Evolutionary conservation across 139 green algal genomes (phyloP).

Genomic region (Chlamydomonas sphaeroides): DNA sequence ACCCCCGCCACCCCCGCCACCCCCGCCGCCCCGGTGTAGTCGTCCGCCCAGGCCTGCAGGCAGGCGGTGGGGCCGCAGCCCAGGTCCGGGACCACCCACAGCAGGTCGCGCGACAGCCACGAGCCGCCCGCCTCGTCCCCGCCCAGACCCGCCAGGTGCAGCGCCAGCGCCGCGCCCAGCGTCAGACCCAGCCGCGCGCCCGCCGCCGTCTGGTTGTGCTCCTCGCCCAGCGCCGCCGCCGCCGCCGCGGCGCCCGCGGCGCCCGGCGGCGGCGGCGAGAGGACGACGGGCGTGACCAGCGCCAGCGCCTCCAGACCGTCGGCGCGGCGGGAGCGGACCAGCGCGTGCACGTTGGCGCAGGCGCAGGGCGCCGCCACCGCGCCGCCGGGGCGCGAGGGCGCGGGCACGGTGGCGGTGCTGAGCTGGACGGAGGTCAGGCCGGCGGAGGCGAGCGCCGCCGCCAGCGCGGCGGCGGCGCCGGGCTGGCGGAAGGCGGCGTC

Average conservation of each 20-base stretch:
- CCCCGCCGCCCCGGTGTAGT: slow-evolving; percentile 40
- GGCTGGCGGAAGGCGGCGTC: slow-evolving; percentile 1
- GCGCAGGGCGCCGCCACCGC: neutral
- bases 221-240: neutral
- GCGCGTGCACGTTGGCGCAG: slow-evolving; percentile 60
- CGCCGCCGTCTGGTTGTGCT: slow-evolving; percentile 16
- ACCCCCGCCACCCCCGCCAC: neutral
- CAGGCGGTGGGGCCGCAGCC: slow-evolving; percentile 54
- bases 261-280: slow-evolving; percentile 6
- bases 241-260: too few species aligned
- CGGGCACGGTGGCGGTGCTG: neutral
- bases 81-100: slow-evolving; percentile 75
- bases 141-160: slow-evolving; percentile 52
- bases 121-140: neutral
- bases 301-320: slow-evolving; percentile 75
- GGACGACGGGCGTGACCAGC: slow-evolving; percentile 65
- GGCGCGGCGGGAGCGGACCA: slow-evolving; percentile 54
- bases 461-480: slow-evolving; percentile 8
- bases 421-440: slow-evolving; percentile 5
- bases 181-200: slow-evolving; percentile 11
- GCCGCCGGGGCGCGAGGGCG: neutral
- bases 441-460: neutral
- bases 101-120: slow-evolving; percentile 78
- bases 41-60: slow-evolving; percentile 60
- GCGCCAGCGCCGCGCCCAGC: slow-evolving; percentile 35